A percentile compares a stretch with the other conserved stretches of the same genome.
These are phyloP conservation scores for Diplodia seriata DNA, from an alignment of 2,329 filamentous ascomycete genomes.

Conservation along the genomic window DNA sequence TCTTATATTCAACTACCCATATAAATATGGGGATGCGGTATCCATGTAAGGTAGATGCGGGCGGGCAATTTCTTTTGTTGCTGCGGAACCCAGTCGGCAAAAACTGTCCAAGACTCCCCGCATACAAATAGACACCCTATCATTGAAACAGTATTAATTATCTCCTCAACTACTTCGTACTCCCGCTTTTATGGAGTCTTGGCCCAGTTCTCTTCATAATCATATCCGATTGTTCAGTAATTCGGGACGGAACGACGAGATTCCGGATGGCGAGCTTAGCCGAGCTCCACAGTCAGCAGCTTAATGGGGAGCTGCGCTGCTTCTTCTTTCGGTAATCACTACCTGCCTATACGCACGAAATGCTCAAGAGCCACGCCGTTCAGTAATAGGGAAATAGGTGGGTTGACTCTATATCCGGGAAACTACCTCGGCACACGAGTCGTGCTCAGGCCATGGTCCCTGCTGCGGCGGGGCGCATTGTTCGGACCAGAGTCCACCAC, in stretches of 20 bases:
- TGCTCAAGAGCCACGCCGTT: background rate
- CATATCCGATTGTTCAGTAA: no score
- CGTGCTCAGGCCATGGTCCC: background rate
- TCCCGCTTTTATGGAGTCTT: no score
- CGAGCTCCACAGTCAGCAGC: slow-evolving; percentile 15
- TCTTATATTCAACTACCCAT: no score
- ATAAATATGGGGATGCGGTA: no score
- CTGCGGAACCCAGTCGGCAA: background rate
- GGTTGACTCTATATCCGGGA: slow-evolving; percentile 1
- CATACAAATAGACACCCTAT: background rate
- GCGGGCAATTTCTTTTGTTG: no score
- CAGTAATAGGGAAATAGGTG: background rate
- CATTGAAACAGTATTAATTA: no score
- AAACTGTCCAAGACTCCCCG: background rate
- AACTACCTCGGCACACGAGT: slow-evolving; percentile 20
- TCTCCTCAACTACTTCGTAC: no score
- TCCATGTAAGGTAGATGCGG: no score
- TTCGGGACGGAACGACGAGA: background rate
- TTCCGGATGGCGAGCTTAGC: background rate
- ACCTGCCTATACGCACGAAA: background rate
- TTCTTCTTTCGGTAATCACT: background rate
- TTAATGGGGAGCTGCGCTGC: background rate
- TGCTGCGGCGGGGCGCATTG: background rate
- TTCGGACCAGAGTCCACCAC: background rate
- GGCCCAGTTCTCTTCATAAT: no score